Evolutionary conservation across 1,284 basidiomycete species (phyloP).

Genomic region (Cutaneotrichosporon arboriforme): DNA sequence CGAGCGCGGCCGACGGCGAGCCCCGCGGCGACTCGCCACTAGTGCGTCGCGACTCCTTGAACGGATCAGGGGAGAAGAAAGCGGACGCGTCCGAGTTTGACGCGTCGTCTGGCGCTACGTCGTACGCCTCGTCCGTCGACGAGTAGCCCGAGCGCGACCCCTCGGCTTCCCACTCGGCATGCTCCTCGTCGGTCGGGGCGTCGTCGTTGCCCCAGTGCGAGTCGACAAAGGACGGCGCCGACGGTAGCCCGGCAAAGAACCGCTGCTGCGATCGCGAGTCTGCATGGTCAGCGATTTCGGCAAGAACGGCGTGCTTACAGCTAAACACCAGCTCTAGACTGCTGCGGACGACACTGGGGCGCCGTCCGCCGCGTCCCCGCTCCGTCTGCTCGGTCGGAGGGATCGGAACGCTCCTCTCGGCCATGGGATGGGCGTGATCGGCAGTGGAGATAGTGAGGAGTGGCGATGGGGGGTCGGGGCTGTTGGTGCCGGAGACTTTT

Average conservation of each 20-base stretch:
- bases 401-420: conserved; percentile 16
- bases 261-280: conserved; percentile 46
- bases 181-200: conserved; percentile 7
- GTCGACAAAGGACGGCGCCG: conserved; percentile 45
- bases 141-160: conserved; percentile 7
- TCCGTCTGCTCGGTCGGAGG: neutral
- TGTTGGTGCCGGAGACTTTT: no score
- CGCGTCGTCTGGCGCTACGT: conserved; percentile 24
- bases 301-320: no score
- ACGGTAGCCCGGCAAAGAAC: conserved; percentile 35
- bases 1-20: conserved; percentile 6
- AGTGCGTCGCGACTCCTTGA: neutral
- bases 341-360: conserved; percentile 32
- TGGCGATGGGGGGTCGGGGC: no score
- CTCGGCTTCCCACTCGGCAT: conserved; percentile 22
- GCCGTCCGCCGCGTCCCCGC: neutral
- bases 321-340: conserved; percentile 47
- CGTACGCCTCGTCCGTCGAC: conserved; percentile 22
- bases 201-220: conserved; percentile 15
- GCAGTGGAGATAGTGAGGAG: no score
- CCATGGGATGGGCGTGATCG: neutral
- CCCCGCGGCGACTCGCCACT: neutral
- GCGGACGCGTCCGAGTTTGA: conserved; percentile 25
- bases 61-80: conserved; percentile 15
- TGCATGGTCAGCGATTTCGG: no score